Conservation (phyloP, 306 rosid genomes). For the Luffa aegyptiaca region DNA sequence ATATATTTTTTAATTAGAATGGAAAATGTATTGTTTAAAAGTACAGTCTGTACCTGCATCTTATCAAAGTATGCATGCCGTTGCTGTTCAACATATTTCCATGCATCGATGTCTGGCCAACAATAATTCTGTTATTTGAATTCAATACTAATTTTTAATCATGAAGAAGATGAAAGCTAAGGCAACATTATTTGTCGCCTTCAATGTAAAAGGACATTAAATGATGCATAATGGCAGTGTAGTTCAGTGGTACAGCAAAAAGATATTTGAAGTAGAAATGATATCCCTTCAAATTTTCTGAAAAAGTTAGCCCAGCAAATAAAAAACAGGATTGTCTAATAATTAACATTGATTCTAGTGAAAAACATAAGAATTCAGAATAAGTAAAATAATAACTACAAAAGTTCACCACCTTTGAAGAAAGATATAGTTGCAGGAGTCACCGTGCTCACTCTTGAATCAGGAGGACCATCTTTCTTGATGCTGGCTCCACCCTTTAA, state of each 20-base stretch:
- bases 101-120: conserved; percentile 73
- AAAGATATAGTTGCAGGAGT: conserved; percentile 79
- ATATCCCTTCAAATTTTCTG: background rate
- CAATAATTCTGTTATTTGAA: conserved; percentile 15
- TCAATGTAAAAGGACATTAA: background rate
- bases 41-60: conserved; percentile 59
- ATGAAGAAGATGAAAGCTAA: background rate
- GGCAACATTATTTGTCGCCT: background rate
- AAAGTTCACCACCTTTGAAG: conserved; percentile 56
- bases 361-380: background rate
- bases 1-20: background rate
- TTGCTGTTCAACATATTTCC: conserved; percentile 73
- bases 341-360: background rate
- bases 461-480: conserved; percentile 74
- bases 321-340: background rate
- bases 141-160: background rate
- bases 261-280: background rate
- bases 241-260: background rate
- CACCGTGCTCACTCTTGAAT: conserved; percentile 90
- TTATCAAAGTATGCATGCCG: conserved; percentile 82
- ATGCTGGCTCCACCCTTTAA: conserved; percentile 31
- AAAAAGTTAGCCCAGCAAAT: background rate
- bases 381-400: background rate
- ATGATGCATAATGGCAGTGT: background rate
- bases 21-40: background rate